phyloP scores from a whole-genome alignment of 257 asterid species.

The Primulina eburnea region DNA sequence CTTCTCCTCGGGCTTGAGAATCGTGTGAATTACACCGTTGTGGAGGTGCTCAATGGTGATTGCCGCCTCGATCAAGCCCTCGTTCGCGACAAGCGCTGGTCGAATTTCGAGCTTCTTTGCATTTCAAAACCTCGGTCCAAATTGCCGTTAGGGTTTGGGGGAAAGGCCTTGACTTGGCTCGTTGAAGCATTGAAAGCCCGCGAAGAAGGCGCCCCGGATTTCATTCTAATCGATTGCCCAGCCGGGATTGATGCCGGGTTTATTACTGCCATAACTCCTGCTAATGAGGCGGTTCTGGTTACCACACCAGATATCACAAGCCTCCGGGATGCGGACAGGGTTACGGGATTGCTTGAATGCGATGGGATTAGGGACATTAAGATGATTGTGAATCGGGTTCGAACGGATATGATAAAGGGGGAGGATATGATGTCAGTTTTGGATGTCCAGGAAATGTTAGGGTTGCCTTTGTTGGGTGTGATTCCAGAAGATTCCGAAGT shows the following conservation, averaged over 20 bases:
- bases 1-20: slow-evolving; percentile 90
- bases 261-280: slow-evolving; percentile 92
- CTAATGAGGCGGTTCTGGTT: slow-evolving; percentile 88
- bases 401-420: slow-evolving; percentile 94
- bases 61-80: slow-evolving; percentile 97
- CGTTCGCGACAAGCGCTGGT: slow-evolving; percentile 92
- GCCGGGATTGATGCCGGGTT: slow-evolving; percentile 96
- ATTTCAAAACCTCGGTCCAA: slow-evolving; percentile 93
- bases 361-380: slow-evolving; percentile 94
- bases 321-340: slow-evolving; percentile 90
- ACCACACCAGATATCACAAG: slow-evolving; percentile 94
- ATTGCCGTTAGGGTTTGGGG: slow-evolving; percentile 86
- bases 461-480: slow-evolving; percentile 82
- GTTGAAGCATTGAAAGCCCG: slow-evolving; percentile 86
- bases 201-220: slow-evolving; percentile 73
- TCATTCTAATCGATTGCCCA: slow-evolving; percentile 83
- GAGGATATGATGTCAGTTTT: slow-evolving; percentile 99
- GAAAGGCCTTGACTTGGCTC: slow-evolving; percentile 85
- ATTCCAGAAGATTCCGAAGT: slow-evolving; percentile 95
- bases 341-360: slow-evolving; percentile 82
- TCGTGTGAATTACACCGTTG: slow-evolving; percentile 93
- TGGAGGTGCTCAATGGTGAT: slow-evolving; percentile 91
- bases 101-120: slow-evolving; percentile 87
- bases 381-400: slow-evolving; percentile 93
- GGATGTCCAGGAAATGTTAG: slow-evolving; percentile 94